Evolutionary conservation across 2,329 filamentous ascomycete genomes (phyloP).

Genomic region (Endoconidiophora laricicola): DNA sequence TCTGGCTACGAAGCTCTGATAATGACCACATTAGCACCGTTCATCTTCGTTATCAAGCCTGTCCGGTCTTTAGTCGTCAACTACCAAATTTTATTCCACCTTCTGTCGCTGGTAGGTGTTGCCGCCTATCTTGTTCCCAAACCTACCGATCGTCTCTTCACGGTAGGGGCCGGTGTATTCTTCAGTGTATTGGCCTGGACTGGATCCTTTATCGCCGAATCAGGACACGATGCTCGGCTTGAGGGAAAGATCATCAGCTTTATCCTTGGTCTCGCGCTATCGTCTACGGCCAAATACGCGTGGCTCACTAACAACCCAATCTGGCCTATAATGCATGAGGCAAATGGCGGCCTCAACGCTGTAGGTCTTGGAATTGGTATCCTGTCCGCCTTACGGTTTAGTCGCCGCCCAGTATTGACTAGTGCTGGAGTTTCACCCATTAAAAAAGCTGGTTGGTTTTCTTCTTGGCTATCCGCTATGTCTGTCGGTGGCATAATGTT

Average conservation of each 20-base stretch:
- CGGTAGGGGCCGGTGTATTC: constrained; percentile 63
- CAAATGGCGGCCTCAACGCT: constrained; percentile 86
- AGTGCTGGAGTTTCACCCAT: constrained; percentile 21
- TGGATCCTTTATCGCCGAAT: constrained; percentile 64
- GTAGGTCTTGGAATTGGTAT: constrained; percentile 61
- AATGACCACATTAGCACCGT: constrained; percentile 66
- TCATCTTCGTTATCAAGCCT: constrained; percentile 55
- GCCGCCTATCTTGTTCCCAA: constrained; percentile 60
- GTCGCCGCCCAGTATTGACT: constrained; percentile 41
- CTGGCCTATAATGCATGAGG: constrained; percentile 83
- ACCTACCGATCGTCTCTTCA: constrained; percentile 61
- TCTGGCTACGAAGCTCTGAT: constrained; percentile 88
- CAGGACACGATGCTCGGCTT: constrained; percentile 54
- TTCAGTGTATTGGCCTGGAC: constrained; percentile 74
- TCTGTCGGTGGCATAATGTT: constrained; percentile 78
- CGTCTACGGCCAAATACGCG: constrained; percentile 79
- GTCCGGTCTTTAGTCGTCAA: constrained; percentile 51
- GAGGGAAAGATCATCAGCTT: constrained; percentile 72
- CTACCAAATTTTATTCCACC: constrained; percentile 54
- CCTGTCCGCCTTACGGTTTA: constrained; percentile 59
- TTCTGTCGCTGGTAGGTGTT: constrained; percentile 64
- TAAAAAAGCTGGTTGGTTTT: constrained; percentile 37
- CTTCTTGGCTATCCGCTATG: constrained; percentile 44
- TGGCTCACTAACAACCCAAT: constrained; percentile 91
- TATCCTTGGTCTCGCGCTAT: constrained; percentile 65